Percentiles rank a stretch among this genome's conserved stretches.
These are phyloP conservation scores for Aspergillus tanneri DNA, from an alignment of 2,329 filamentous ascomycete species.

Conservation along the genomic window DNA sequence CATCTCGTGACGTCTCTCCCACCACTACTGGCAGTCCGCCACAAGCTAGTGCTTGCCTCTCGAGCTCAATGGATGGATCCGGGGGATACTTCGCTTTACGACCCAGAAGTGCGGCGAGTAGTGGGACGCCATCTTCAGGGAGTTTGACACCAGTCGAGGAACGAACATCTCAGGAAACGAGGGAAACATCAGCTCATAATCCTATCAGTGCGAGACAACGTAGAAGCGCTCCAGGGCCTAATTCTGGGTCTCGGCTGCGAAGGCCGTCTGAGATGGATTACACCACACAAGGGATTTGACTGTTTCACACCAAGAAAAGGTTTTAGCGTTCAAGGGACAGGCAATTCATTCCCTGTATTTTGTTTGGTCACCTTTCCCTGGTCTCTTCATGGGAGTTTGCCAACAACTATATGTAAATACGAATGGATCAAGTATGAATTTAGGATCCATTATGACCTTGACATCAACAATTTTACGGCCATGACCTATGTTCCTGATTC, in stretches of 20 bases:
- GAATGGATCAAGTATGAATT: not conserved
- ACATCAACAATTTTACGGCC: too few relatives aligned
- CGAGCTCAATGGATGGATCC: slow-evolving; percentile 13
- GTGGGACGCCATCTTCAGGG: slow-evolving; percentile 22
- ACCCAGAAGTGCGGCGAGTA: slow-evolving; percentile 15
- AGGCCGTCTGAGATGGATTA: not conserved
- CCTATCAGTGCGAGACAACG: slow-evolving; percentile 25
- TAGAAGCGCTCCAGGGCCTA: slow-evolving; percentile 26
- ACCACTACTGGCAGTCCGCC: slow-evolving; percentile 11
- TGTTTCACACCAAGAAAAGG: too few relatives aligned
- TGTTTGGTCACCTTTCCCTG: too few relatives aligned
- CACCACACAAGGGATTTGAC: not conserved
- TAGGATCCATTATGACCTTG: not conserved
- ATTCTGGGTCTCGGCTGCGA: slow-evolving; percentile 12
- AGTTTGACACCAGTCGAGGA: slow-evolving; percentile 20
- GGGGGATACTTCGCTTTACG: slow-evolving; percentile 26
- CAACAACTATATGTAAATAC: not conserved
- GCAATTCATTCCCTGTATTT: too few relatives aligned
- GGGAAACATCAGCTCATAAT: slow-evolving; percentile 26
- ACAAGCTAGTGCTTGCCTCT: slow-evolving; percentile 11
- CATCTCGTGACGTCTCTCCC: slow-evolving; percentile 6
- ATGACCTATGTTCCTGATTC: too few relatives aligned
- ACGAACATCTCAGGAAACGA: slow-evolving; percentile 12
- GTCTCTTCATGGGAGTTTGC: too few relatives aligned
- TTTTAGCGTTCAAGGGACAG: too few relatives aligned